A percentile compares a stretch with the other conserved stretches of the same genome.
Evolutionary conservation across 148 eudicot genomes (phyloP).

Genomic region (Camellia sinensis): DNA sequence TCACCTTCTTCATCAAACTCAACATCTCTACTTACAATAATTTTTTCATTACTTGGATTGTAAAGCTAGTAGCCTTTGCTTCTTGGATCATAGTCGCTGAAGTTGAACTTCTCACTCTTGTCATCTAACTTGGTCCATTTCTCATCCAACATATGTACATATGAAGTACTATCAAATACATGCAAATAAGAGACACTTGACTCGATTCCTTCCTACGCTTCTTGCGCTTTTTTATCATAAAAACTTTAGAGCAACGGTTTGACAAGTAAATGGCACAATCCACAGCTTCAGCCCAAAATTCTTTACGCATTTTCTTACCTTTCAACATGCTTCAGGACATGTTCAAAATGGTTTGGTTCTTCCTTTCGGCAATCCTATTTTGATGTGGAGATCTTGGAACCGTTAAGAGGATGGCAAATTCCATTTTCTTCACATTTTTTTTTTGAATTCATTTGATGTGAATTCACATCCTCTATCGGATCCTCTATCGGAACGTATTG

Average conservation of each 20-base stretch:
- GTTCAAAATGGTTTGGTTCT: not conserved
- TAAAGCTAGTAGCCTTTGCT: not conserved
- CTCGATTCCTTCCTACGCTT: not conserved
- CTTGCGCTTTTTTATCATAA: not conserved
- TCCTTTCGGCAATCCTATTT: not conserved
- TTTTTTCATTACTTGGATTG: constrained; percentile 3
- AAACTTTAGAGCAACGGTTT: not conserved
- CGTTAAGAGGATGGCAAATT: not conserved
- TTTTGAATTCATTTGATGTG: not conserved
- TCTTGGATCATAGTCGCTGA: not conserved
- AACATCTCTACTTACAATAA: not conserved
- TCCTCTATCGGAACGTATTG: no score
- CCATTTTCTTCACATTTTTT: not conserved
- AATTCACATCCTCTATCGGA: not conserved
- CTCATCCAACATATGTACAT: not conserved
- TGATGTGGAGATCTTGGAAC: not conserved
- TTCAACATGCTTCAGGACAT: not conserved
- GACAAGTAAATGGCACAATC: constrained; percentile 2
- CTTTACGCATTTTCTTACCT: not conserved
- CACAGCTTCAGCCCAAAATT: not conserved
- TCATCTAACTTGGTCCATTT: not conserved
- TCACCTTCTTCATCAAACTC: not conserved
- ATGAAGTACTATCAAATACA: not conserved
- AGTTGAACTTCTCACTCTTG: not conserved
- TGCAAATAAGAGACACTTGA: constrained; percentile 1